Conservation (phyloP, 139 green algal genomes). For the Zygnema cylindricum region DNA sequence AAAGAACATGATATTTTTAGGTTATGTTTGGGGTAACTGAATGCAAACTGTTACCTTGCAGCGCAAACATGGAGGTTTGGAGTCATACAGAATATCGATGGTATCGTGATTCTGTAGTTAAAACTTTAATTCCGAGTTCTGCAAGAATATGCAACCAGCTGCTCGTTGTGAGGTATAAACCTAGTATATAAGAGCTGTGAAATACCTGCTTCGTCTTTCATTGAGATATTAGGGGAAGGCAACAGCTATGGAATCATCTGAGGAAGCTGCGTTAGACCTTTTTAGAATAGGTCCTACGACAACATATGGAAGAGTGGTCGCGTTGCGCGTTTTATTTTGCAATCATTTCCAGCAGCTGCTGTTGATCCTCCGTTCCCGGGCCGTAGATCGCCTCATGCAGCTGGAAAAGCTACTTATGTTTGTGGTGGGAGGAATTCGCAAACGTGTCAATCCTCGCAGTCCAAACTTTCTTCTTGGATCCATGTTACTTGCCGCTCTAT, state of each 20-base stretch:
- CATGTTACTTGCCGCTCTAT: conserved; percentile 3
- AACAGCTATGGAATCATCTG: conserved; percentile 37
- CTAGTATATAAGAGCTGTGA: neutral
- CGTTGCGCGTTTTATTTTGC: conserved; percentile 40
- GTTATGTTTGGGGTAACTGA: too few relatives aligned
- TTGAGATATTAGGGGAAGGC: neutral
- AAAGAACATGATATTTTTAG: too few relatives aligned
- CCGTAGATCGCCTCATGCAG: neutral
- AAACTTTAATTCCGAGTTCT: neutral
- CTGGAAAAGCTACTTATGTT: conserved; percentile 4
- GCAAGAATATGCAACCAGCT: neutral
- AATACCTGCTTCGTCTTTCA: conserved; percentile 6
- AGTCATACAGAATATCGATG: neutral
- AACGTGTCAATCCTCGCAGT: conserved; percentile 32
- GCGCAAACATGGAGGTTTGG: too few relatives aligned
- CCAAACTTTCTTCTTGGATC: conserved; percentile 30
- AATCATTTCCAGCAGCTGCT: conserved; percentile 17
- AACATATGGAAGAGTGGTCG: conserved; percentile 19
- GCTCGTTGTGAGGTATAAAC: neutral
- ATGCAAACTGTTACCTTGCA: too few relatives aligned
- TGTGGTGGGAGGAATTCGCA: neutral
- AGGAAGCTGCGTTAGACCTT: conserved; percentile 22
- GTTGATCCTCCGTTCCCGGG: neutral
- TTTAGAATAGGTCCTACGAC: conserved; percentile 41
- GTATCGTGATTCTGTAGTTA: neutral